Percentiles rank a stretch among this genome's conserved stretches.
Conservation (phyloP, 106 monocot genomes). For the Dendrobium officinale region DNA sequence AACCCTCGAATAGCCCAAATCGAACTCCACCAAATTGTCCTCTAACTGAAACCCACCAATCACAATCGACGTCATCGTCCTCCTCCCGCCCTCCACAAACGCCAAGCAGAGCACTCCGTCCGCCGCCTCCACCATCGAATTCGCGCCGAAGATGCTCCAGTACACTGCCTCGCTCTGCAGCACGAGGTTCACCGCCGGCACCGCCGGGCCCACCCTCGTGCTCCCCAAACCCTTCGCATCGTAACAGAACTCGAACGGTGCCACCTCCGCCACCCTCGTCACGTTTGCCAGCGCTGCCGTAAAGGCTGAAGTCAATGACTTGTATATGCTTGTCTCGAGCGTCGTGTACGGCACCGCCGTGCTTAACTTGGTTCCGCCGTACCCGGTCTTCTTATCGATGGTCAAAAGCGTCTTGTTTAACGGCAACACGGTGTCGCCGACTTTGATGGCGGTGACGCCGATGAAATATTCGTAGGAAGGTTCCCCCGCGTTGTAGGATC, state of each 20-base stretch:
- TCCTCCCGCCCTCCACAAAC: constrained; percentile 50
- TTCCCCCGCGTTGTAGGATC: constrained; percentile 25
- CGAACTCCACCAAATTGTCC: constrained; percentile 70
- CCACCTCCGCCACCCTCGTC: constrained; percentile 17
- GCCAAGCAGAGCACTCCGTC: constrained; percentile 43
- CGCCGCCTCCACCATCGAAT: constrained; percentile 56
- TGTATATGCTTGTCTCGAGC: constrained; percentile 44
- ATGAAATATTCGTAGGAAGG: constrained; percentile 68
- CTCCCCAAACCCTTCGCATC: constrained; percentile 11
- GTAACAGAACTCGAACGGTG: constrained; percentile 47
- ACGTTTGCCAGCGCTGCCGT: constrained; percentile 5
- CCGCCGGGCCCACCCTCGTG: constrained; percentile 48
- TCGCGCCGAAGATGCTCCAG: constrained; percentile 48
- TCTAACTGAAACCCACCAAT: constrained; percentile 63
- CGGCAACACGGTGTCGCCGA: constrained; percentile 27
- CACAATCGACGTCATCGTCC: constrained; percentile 44
- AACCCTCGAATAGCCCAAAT: constrained; percentile 40
- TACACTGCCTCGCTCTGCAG: constrained; percentile 22
- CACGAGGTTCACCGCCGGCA: constrained; percentile 49
- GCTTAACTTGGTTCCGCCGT: constrained; percentile 67
- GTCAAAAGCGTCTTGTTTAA: constrained; percentile 32
- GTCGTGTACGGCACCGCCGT: constrained; percentile 43
- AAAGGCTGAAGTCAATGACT: constrained; percentile 33
- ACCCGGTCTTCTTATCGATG: constrained; percentile 33
- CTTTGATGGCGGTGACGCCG: constrained; percentile 38